Evolutionary conservation across 768 basidiomycete genomes (phyloP), one percentile per base, ranked within the genome.

Genomic region (Cystobasidium tubakii): DNA sequence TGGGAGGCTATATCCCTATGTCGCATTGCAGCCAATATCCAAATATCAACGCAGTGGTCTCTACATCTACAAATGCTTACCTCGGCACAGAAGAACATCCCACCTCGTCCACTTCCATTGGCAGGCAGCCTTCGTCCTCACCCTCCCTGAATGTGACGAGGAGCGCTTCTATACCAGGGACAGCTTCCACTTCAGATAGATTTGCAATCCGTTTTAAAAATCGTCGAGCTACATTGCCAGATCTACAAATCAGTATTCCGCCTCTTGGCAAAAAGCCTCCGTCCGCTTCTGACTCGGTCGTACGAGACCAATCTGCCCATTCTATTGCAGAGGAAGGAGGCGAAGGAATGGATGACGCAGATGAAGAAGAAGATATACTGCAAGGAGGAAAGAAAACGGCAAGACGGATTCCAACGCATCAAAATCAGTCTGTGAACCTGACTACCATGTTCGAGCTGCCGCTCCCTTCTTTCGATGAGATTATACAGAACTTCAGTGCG

Each of bases 161-260:
- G 27, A 29, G 27, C n/a, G 31, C 63, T 42, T 65, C 63, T 42
- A 27, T 36, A 15, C 27, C 63, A 65, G 23, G 23, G 2, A 10
- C 39, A 36, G 7, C 10, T 7, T 12, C 36, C 36, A 65, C 33
- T 33, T 46, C 43, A 54, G 66, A 31, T 6, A 69, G 10, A 1
- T 39, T 43, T 17, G 66, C 66, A 19, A 2, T 10, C 15, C 34
- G 63, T 12, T 27, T 42, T 33, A 46, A 54, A 10, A n/a, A n/a
- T 53, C 39, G 66, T 17, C 7, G 66, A 46, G 50, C 44, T 34
- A 69, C 66, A 27, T 54, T 69, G 12, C 66, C 66, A 25, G 46
- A 69, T 54, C 29, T 69, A 9, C 66, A 69, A 7, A 69, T 69
- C 23, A 69, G 4, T 9, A 54, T 69, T 23, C 66, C 66, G 29